Evolutionary conservation across 2,329 filamentous ascomycete genomes (phyloP).

Genomic region (Colletotrichum sansevieriae): DNA sequence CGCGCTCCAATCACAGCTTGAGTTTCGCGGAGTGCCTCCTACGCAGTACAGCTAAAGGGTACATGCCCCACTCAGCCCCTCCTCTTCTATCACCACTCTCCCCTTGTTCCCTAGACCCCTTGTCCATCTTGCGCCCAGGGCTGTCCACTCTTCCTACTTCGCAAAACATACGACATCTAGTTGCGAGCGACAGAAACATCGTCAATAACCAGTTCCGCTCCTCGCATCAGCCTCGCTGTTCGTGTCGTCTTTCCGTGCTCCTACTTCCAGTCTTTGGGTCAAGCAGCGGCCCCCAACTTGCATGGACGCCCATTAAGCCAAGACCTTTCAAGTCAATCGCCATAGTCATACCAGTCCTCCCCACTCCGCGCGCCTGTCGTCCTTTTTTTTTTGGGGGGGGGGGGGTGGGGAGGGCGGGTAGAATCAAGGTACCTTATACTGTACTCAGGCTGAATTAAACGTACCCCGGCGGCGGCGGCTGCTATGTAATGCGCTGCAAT

Average conservation of each 20-base stretch:
- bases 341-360: constrained; percentile 18
- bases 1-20: too few relatives aligned
- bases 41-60: not conserved
- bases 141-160: too few relatives aligned
- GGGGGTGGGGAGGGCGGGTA: too few relatives aligned
- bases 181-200: too few relatives aligned
- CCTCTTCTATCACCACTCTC: not conserved
- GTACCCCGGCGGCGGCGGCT: constrained; percentile 5
- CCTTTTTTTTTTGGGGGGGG: not conserved
- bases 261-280: not conserved
- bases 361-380: not conserved
- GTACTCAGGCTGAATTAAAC: not conserved
- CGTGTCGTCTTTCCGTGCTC: constrained; percentile 1
- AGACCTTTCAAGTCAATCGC: constrained; percentile 11
- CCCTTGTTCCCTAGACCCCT: not conserved
- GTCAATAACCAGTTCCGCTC: too few relatives aligned
- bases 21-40: too few relatives aligned
- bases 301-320: not conserved
- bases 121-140: too few relatives aligned
- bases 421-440: not conserved
- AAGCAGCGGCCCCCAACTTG: not conserved
- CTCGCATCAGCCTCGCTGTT: constrained; percentile 30
- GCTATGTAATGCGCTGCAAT: constrained; percentile 34
- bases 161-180: too few relatives aligned
- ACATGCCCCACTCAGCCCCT: not conserved